Evolutionary conservation across 2,329 filamentous ascomycete genomes (phyloP).

Genomic region (Ophiocordyceps camponoti-floridani): DNA sequence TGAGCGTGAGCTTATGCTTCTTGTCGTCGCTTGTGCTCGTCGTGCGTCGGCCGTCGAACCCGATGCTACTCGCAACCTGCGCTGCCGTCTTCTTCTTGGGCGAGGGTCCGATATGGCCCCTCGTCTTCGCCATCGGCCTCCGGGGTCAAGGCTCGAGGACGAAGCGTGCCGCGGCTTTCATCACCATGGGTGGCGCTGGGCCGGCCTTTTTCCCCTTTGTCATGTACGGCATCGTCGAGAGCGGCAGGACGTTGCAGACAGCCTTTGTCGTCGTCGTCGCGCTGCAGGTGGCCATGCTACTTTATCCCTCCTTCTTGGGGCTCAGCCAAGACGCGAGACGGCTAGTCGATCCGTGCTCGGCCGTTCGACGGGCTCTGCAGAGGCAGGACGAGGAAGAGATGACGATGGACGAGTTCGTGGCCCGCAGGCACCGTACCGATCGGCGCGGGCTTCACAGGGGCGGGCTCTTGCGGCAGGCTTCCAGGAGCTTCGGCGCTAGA

Average conservation of each 20-base stretch:
- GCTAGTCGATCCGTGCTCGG: slow-evolving; percentile 19
- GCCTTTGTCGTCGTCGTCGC: slow-evolving; percentile 46
- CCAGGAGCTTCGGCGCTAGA: slow-evolving; percentile 9
- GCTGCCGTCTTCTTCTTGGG: slow-evolving; percentile 59
- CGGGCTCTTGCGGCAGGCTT: slow-evolving; percentile 9
- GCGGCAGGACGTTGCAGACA: slow-evolving; percentile 40
- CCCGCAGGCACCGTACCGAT: slow-evolving; percentile 5
- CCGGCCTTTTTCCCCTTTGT: slow-evolving; percentile 61
- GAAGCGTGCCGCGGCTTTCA: slow-evolving; percentile 59
- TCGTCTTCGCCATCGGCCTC: slow-evolving; percentile 64
- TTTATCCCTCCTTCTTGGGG: slow-evolving; percentile 31
- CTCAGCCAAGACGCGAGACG: slow-evolving; percentile 25
- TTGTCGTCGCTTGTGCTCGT: slow-evolving; percentile 33
- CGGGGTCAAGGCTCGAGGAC: slow-evolving; percentile 65
- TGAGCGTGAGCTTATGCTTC: slow-evolving; percentile 42
- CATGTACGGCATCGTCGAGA: slow-evolving; percentile 46
- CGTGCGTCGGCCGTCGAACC: slow-evolving; percentile 22
- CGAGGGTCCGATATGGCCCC: slow-evolving; percentile 67
- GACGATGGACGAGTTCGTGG: slow-evolving; percentile 3
- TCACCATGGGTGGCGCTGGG: slow-evolving; percentile 59
- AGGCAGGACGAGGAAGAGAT: slow-evolving; percentile 5
- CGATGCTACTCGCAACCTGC: slow-evolving; percentile 37
- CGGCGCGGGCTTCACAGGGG: slow-evolving; percentile 5
- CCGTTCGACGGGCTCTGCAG: slow-evolving; percentile 6
- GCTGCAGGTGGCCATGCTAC: slow-evolving; percentile 25